Evolutionary conservation across 768 basidiomycete species (phyloP), one percentile per base, ranked within the genome.

Genomic region (Sutorius australiensis): DNA sequence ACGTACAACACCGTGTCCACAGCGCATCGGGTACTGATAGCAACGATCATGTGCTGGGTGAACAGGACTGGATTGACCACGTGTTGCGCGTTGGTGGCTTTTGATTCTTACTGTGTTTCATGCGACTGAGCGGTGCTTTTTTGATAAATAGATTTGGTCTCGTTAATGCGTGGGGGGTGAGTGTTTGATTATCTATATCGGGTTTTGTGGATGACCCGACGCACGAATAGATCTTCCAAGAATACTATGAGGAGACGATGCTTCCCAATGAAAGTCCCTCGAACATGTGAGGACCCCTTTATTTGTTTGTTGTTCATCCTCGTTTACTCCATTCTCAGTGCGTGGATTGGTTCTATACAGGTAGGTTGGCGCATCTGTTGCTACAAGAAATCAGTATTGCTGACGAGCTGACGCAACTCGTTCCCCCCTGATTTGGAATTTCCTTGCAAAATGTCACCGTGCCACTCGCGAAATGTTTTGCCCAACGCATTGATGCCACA

Each of bases 291-390:
- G 79, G 12, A 4, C 16, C 4, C 1, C 12, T 37, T 11, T 6
- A 24, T 24, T n/a, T 17, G 19, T 16, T 3, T 21, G 28, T 24
- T 27, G 28, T 1, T 28, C 43, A 17, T 27, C 12, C 24, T 16
- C 6, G 34, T 21, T 56, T 32, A 59, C 33, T 7, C 16, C 13
- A 7, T 54, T 46, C n/a, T 21, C 54, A 89, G 87, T 41, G 80
- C 87, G 39, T 91, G 87, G 88, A 90, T 91, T 32, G 88, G 89
- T 6, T 90, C 88, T 1, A 71, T 84, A 21, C 87, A 89, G 72
- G 87, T 82, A 42, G 3, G 60, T 54, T 19, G 54, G 30, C 12
- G 7, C 31, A 11, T 1, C 6, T 16, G 3, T 19, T 31, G 0
- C 3, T 1, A 46, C 8, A 12, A 40, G 6, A 32, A 36, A 24